Percentiles rank a stretch among this genome's conserved stretches.
Conservation (phyloP, 805 yeast genomes). For the Komagataella kurtzmanii region DNA sequence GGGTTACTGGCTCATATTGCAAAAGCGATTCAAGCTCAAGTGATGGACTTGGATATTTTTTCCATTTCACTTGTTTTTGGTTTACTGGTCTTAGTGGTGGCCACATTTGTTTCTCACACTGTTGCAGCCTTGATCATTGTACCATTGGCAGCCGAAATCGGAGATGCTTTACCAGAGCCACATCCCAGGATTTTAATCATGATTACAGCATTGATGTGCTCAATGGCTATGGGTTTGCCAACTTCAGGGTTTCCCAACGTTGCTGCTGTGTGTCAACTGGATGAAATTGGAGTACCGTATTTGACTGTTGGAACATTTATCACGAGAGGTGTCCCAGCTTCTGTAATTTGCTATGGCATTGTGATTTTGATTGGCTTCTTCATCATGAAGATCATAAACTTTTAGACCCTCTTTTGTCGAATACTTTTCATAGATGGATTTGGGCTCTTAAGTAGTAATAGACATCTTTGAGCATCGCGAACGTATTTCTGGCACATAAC, state of each 20-base stretch:
- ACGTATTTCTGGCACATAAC: not conserved
- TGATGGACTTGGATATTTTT: conserved; percentile 58
- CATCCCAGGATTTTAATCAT: conserved; percentile 76
- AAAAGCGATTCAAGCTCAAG: conserved; percentile 42
- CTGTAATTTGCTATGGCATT: conserved; percentile 58
- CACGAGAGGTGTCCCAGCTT: conserved; percentile 82
- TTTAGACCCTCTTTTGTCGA: conserved; percentile 14
- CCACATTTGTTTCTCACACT: conserved; percentile 93
- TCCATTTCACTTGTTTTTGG: conserved; percentile 74
- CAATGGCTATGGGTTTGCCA: conserved; percentile 95
- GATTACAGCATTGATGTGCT: conserved; percentile 58
- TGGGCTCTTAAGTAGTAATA: not conserved
- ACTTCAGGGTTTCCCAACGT: conserved; percentile 97
- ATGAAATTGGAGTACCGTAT: conserved; percentile 85
- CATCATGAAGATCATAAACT: conserved; percentile 46
- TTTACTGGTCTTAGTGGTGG: conserved; percentile 64
- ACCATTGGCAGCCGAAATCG: conserved; percentile 84
- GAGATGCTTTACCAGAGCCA: conserved; percentile 59
- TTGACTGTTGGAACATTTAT: conserved; percentile 79
- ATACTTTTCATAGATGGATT: not conserved
- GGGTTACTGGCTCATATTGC: conserved; percentile 81
- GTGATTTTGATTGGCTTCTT: conserved; percentile 72
- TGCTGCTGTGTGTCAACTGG: conserved; percentile 89
- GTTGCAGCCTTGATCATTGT: conserved; percentile 91
- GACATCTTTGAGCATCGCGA: not conserved